Evolutionary conservation across 2,329 filamentous ascomycete genomes (phyloP).

Genomic region (Xylogone sp.): DNA sequence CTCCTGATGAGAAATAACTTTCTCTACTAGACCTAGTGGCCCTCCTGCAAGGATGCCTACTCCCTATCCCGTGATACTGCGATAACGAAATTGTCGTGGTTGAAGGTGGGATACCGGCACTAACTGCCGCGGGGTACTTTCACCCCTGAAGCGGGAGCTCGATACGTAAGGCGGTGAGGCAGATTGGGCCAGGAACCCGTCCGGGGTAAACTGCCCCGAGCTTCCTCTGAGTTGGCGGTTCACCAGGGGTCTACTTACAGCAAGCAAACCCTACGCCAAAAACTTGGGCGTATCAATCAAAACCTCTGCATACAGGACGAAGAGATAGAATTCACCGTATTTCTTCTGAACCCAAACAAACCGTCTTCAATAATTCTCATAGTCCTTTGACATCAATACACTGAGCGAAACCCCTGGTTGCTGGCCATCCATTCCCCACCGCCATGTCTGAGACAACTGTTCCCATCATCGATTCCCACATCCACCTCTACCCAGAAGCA

Average conservation of each 20-base stretch:
- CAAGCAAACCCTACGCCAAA: no score
- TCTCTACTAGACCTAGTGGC: no score
- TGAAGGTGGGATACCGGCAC: background rate
- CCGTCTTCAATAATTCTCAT: no score
- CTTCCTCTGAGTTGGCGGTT: background rate
- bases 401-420: background rate
- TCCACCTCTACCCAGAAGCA: constrained; percentile 76
- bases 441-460: background rate
- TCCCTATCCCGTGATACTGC: no score
- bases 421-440: background rate
- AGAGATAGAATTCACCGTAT: no score
- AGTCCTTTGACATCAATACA: no score
- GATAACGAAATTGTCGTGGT: background rate
- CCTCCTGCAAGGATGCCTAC: no score
- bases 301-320: no score
- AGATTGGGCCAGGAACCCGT: background rate
- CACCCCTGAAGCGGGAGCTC: background rate
- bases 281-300: no score
- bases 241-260: background rate
- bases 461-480: constrained; percentile 82
- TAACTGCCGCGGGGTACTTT: background rate
- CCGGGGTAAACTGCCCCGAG: background rate
- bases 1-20: no score
- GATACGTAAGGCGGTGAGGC: background rate
- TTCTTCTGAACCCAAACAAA: no score